Evolutionary conservation across 2,329 filamentous ascomycete genomes (phyloP), one percentile per base, ranked within the genome.

Genomic region (Rachicladosporium sp.): DNA sequence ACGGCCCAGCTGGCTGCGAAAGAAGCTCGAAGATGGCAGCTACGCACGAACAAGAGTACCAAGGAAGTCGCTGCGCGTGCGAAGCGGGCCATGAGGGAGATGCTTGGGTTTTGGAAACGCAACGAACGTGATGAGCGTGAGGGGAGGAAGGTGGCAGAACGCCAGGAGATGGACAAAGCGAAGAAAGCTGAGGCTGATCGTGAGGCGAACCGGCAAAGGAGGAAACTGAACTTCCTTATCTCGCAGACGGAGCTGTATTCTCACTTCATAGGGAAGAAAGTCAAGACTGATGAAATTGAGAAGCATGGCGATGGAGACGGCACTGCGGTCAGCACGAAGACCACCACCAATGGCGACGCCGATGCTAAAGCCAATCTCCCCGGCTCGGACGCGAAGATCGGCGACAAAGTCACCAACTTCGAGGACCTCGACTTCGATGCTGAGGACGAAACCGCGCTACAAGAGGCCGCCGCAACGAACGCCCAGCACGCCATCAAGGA

Each of bases 31-130:
- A 75, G 93, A 55, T 98, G 91, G 91, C 93, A 98, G 62, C 76
- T 93, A 44, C 82, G 87, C 32, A 98, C 91, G 39, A 98, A 98
- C 69, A 96, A 98, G 72, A 93, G 88, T 57, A 91, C 84, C 60
- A 98, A 98, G 62, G 91, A 98, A 61, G 83, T 93, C 3, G 91
- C 96, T 59, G 91, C 91, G 32, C 79, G 91, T 35, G 91, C 91
- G 43, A 98, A 98, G 71, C 82, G 91, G 50, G 89, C 89, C 43
- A 98, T 98, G 91, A 79, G 91, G 58, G 91, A 98, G 65, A 98
- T 98, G 91, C 91, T 95, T 75, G 79, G 84, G 42, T 98, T 96
- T 73, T 98, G 91, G 91, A 96, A 96, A 66, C 82, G 89, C 42
- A 98, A 98, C 60, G 91, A 98, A 62, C 82, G 89, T 38, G 91